phyloP scores from a whole-genome alignment of 176 grass and related monocot genomes.

The Dactylis glomerata region DNA sequence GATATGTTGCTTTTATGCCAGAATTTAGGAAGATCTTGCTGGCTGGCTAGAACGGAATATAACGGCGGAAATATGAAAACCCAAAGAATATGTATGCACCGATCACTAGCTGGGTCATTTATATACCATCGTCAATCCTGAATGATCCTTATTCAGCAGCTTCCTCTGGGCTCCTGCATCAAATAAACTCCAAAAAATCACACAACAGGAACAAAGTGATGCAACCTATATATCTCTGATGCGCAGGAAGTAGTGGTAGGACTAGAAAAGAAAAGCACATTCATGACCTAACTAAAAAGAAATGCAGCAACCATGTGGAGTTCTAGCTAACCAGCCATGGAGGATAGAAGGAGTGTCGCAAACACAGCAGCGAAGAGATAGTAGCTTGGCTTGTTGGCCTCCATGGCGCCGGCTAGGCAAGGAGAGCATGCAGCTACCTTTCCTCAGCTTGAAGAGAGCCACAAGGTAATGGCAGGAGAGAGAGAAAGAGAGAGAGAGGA shows the following conservation, averaged over 20 bases:
- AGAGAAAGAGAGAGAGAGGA: not conserved
- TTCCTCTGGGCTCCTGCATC: conserved; percentile 37
- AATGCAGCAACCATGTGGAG: not conserved
- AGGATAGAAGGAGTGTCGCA: conserved; percentile 31
- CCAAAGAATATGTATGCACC: not conserved
- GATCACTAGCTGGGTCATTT: not conserved
- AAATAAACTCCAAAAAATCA: conserved; percentile 10
- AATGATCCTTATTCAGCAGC: conserved; percentile 20
- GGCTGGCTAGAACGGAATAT: not conserved
- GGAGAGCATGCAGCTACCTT: conserved; percentile 28
- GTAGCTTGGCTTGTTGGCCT: conserved; percentile 27
- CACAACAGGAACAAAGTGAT: conserved; percentile 4
- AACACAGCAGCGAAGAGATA: conserved; percentile 32
- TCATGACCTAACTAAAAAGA: not conserved
- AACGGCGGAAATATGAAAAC: not conserved
- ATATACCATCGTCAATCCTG: conserved; percentile 32
- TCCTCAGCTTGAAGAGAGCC: conserved; percentile 29
- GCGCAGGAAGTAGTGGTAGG: not conserved
- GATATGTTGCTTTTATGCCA: not conserved
- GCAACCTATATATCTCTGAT: not conserved
- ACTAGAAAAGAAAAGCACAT: not conserved
- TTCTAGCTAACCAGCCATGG: conserved; percentile 41
- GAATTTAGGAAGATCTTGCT: not conserved
- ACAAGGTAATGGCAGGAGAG: conserved; percentile 30
- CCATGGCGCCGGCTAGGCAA: conserved; percentile 29